Evolutionary conservation across 495 filamentous ascomycete genomes (phyloP).

Genomic region (Aspergillus avenaceus): DNA sequence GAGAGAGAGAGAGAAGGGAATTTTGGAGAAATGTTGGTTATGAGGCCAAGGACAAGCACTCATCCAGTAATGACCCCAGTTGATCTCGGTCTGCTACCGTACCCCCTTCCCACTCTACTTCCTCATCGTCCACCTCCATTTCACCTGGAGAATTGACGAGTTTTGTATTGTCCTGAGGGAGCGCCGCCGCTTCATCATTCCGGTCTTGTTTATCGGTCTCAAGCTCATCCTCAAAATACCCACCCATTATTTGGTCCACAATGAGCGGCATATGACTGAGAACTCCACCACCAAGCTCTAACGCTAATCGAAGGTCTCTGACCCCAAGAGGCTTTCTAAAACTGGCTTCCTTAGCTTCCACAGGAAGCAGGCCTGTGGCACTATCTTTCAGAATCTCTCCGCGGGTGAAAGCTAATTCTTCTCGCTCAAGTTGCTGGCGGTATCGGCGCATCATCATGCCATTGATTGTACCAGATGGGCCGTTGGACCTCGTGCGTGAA

Average conservation of each 20-base stretch:
- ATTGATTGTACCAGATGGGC: constrained; percentile 60
- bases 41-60: constrained; percentile 47
- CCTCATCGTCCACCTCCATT: constrained; percentile 63
- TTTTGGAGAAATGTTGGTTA: constrained; percentile 23
- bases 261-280: constrained; percentile 75
- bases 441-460: constrained; percentile 80
- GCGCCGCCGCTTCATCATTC: constrained; percentile 25
- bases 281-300: constrained; percentile 69
- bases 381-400: constrained; percentile 65
- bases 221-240: constrained; percentile 72
- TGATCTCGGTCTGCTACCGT: constrained; percentile 54
- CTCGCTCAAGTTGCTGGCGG: constrained; percentile 62
- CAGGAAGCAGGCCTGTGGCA: constrained; percentile 65
- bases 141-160: constrained; percentile 35
- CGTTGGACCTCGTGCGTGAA: constrained; percentile 73
- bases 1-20: constrained; percentile 5
- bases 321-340: constrained; percentile 66
- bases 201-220: constrained; percentile 54
- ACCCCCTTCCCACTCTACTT: constrained; percentile 74
- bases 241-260: constrained; percentile 63
- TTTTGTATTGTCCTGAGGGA: constrained; percentile 34
- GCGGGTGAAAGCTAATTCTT: constrained; percentile 62
- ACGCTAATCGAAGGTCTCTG: constrained; percentile 70
- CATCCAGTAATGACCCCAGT: constrained; percentile 68
- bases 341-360: constrained; percentile 67